A percentile compares a stretch with the other conserved stretches of the same genome.
phyloP scores from a whole-genome alignment of 2,329 filamentous ascomycete species.

The Cadophora sp. region DNA sequence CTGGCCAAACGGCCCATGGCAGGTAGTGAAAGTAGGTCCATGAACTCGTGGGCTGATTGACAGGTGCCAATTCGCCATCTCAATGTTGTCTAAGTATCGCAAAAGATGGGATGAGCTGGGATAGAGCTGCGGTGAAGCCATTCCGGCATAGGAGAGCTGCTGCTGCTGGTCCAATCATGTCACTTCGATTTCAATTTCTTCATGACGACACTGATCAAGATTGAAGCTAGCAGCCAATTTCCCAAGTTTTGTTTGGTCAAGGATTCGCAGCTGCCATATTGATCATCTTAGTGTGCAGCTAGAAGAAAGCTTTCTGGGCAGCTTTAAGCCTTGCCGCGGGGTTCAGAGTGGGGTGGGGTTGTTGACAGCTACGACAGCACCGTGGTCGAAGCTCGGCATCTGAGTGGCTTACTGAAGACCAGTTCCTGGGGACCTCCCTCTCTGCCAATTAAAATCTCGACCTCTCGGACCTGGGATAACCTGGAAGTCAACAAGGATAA shows the following conservation, averaged over 20 bases:
- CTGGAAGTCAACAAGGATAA: neutral
- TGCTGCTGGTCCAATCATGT: neutral
- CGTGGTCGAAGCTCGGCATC: neutral
- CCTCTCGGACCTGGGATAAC: neutral
- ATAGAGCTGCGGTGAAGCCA: neutral
- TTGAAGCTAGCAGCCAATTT: neutral
- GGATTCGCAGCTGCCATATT: neutral
- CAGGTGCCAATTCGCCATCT: constrained; percentile 22
- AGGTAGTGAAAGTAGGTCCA: neutral
- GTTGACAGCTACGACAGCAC: constrained; percentile 5
- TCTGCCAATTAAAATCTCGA: neutral
- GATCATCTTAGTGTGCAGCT: neutral
- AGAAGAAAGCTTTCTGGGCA: neutral
- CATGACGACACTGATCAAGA: neutral
- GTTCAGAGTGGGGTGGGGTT: neutral
- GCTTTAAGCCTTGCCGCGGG: neutral
- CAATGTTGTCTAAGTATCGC: neutral
- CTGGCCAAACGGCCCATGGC: neutral
- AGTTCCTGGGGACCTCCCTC: neutral
- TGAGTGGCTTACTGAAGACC: neutral
- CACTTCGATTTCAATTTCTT: neutral
- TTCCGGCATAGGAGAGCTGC: neutral
- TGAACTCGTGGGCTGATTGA: constrained; percentile 21
- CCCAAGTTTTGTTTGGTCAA: neutral
- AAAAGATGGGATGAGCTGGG: constrained; percentile 8